Percentiles rank a stretch among this genome's conserved stretches.
phyloP scores from a whole-genome alignment of 495 filamentous ascomycete genomes.

The Penicillium malachiteum region DNA sequence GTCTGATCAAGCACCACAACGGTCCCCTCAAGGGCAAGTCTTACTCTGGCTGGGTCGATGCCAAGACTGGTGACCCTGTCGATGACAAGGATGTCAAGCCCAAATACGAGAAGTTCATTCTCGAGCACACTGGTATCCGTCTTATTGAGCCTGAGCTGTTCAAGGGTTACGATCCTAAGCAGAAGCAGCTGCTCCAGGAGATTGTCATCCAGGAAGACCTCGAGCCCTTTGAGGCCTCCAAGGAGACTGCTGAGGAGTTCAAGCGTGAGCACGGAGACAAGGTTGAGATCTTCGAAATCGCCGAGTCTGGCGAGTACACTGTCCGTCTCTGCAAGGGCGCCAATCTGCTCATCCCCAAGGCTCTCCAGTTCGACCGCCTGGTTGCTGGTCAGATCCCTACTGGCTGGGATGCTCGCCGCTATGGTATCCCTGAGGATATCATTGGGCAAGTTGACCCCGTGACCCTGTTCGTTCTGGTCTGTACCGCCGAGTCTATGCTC shows the following conservation, averaged over 20 bases:
- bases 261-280: slow-evolving; percentile 95
- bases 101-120: slow-evolving; percentile 94
- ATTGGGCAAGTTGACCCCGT: slow-evolving; percentile 96
- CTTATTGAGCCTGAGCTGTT: slow-evolving; percentile 97
- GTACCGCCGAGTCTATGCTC: slow-evolving; percentile 85
- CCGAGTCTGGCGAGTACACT: slow-evolving; percentile 91
- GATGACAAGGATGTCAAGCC: slow-evolving; percentile 97
- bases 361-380: slow-evolving; percentile 91
- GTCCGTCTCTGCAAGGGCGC: slow-evolving; percentile 95
- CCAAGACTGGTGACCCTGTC: slow-evolving; percentile 89
- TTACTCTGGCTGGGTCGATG: slow-evolving; percentile 97
- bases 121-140: slow-evolving; percentile 96
- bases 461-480: slow-evolving; percentile 90
- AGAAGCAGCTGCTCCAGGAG: slow-evolving; percentile 97
- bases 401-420: slow-evolving; percentile 92
- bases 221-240: slow-evolving; percentile 94
- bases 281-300: slow-evolving; percentile 93
- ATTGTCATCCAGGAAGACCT: slow-evolving; percentile 95
- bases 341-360: slow-evolving; percentile 91
- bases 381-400: slow-evolving; percentile 96
- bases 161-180: slow-evolving; percentile 94
- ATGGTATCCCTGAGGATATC: slow-evolving; percentile 96
- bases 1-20: slow-evolving; percentile 97
- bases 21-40: slow-evolving; percentile 96
- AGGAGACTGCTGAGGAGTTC: slow-evolving; percentile 97